Evolutionary conservation across 164 flowering plant species (phyloP), one percentile per base, ranked within the genome.

Genomic region (Magnolia sinica): DNA sequence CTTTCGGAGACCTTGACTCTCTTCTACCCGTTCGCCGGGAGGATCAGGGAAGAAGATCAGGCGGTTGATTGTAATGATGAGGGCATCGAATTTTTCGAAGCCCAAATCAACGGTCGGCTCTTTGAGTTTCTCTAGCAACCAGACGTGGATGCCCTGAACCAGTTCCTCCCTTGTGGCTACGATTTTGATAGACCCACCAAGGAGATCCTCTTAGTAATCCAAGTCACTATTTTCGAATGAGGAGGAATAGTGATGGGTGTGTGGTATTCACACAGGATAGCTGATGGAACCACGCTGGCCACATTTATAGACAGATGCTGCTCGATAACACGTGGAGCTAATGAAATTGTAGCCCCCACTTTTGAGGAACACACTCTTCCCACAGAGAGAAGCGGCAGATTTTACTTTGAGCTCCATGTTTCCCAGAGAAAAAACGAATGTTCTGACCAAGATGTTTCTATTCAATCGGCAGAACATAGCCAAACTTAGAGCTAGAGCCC

Each of bases 171-270:
- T 8, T 11, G 45, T 5, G 52, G 50, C 37, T 18, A 45, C 27
- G 3, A 19, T 1, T 19, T 49, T 20, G 20, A 22, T 45, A 8
- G 55, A 68, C 27, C 71, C 20, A 9, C 1, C 13, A 37, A 45
- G 1, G 50, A 70, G 1, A 45, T 27, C 11, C 74, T 52, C 1
- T 14, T 82, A 27, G 68, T 49, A 2, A 78, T 82, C 50, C 80
- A 82, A 55, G 73, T 74, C 2, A 82, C 18, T 22, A 11, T 37
- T 8, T 84, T 84, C 22, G 51, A 64, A 2, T 80, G 85, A 7
- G 81, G 82, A 5, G 82, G 85, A 2, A 3, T 79, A 18, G 82
- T 79, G 2, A 69, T 84, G 1, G 82, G 82, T 8, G 37, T 84
- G 0, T 29, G 79, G 73, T 1, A 82, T 3, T 81, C 79, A 19